phyloP scores from a whole-genome alignment of 2,329 filamentous ascomycete genomes.

The Sclerotinia glacialis region DNA sequence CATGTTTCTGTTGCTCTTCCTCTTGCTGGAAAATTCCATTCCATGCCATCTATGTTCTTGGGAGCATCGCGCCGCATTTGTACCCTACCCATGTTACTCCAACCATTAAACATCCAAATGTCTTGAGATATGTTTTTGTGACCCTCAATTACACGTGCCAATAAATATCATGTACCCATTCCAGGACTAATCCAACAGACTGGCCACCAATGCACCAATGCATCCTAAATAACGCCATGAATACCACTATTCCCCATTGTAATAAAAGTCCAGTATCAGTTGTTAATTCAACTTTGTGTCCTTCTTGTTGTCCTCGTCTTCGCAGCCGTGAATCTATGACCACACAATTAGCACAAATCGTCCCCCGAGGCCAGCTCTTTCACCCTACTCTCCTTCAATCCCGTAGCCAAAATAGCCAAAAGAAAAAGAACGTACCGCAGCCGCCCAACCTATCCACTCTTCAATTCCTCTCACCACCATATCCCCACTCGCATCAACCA shows the following conservation, averaged over 20 bases:
- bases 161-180: background rate
- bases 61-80: background rate
- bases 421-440: constrained; percentile 49
- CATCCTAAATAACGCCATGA: background rate
- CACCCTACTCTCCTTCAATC: too few relatives aligned
- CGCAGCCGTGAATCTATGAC: constrained; percentile 10
- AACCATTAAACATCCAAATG: background rate
- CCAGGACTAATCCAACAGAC: background rate
- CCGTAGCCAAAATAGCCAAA: background rate
- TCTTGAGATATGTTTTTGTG: background rate
- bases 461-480: constrained; percentile 70
- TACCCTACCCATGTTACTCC: background rate
- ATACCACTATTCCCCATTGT: background rate
- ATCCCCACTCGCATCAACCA: constrained; percentile 61
- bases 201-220: background rate
- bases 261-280: background rate
- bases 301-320: background rate
- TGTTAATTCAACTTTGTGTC: background rate
- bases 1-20: background rate
- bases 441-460: constrained; percentile 77
- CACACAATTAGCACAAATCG: background rate
- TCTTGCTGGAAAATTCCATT: background rate
- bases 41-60: background rate
- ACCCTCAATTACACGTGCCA: too few relatives aligned
- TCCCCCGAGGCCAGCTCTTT: too few relatives aligned